Conservation (phyloP, 2,329 filamentous ascomycete genomes). For the Drechslerella coelobrocha region DNA sequence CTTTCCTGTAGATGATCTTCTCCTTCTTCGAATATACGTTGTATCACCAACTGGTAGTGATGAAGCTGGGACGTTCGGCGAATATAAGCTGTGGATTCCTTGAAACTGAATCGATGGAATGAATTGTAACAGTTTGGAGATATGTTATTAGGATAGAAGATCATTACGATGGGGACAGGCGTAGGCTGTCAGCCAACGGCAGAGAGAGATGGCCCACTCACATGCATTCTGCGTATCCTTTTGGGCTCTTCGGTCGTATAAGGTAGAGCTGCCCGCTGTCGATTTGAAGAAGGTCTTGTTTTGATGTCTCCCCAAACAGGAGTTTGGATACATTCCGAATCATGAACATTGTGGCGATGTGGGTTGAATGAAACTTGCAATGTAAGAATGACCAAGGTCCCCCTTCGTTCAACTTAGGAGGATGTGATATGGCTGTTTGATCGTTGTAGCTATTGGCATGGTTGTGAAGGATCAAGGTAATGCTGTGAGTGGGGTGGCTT, state of each 20-base stretch:
- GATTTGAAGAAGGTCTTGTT: slow-evolving; percentile 92
- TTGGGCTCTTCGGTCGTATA: slow-evolving; percentile 90
- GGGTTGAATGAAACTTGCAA: background rate
- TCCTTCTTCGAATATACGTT: slow-evolving; percentile 95
- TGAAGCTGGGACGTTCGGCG: slow-evolving; percentile 92
- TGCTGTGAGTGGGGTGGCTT: too few relatives aligned
- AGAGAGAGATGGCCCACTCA: slow-evolving; percentile 36
- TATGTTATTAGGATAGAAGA: background rate
- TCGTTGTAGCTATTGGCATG: too few relatives aligned
- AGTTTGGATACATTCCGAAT: slow-evolving; percentile 77
- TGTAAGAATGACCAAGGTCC: too few relatives aligned
- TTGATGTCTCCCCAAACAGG: slow-evolving; percentile 84
- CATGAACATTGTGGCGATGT: slow-evolving; percentile 63
- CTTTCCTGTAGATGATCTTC: slow-evolving; percentile 92
- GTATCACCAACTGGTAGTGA: slow-evolving; percentile 95
- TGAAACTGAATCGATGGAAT: slow-evolving; percentile 66
- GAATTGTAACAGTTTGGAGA: too few relatives aligned
- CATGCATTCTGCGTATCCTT: slow-evolving; percentile 97
- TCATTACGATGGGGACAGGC: too few relatives aligned
- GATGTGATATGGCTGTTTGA: too few relatives aligned
- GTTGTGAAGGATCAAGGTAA: too few relatives aligned
- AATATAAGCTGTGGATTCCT: slow-evolving; percentile 90
- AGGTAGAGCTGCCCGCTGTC: slow-evolving; percentile 96
- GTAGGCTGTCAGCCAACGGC: too few relatives aligned
- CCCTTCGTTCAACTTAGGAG: too few relatives aligned